These are phyloP conservation scores for Volvox reticuliferus DNA, from an alignment of 139 green algal genomes.

Conservation along the genomic window DNA sequence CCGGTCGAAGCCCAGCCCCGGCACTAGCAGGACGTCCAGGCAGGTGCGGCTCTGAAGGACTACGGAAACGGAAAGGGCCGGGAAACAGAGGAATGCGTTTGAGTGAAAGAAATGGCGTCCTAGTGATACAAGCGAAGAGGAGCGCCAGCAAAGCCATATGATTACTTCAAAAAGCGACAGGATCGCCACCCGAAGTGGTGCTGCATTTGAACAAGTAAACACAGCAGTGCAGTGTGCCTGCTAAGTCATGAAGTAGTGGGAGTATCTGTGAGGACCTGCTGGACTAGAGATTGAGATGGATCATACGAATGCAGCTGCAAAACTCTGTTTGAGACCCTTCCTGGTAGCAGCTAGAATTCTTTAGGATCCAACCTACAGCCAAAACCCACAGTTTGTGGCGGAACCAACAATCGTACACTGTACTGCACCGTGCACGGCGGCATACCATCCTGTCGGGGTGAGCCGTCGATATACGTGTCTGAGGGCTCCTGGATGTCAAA, in stretches of 20 bases:
- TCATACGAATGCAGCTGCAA: neutral
- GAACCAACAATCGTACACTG: neutral
- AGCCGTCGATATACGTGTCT: constrained; percentile 61
- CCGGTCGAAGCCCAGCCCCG: constrained; percentile 83
- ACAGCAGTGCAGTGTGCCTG: too few relatives aligned
- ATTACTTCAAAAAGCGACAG: too few relatives aligned
- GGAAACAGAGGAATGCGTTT: too few relatives aligned
- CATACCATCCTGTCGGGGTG: constrained; percentile 67
- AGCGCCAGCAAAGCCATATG: too few relatives aligned
- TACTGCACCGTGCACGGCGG: neutral
- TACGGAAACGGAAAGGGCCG: neutral
- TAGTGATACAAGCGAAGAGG: too few relatives aligned
- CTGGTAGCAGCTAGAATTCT: neutral
- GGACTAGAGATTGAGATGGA: neutral
- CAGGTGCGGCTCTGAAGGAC: constrained; percentile 39
- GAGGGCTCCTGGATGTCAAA: constrained; percentile 85
- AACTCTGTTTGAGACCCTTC: neutral
- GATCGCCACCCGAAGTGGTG: too few relatives aligned
- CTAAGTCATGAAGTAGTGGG: too few relatives aligned
- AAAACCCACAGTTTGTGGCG: neutral
- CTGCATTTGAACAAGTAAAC: too few relatives aligned
- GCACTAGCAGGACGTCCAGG: constrained; percentile 68
- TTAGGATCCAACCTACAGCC: neutral
- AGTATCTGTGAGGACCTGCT: too few relatives aligned
- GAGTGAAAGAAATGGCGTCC: too few relatives aligned